Base-by-base conservation (phyloP, 495 filamentous ascomycete species). In the Geoglossum glabrum region DNA sequence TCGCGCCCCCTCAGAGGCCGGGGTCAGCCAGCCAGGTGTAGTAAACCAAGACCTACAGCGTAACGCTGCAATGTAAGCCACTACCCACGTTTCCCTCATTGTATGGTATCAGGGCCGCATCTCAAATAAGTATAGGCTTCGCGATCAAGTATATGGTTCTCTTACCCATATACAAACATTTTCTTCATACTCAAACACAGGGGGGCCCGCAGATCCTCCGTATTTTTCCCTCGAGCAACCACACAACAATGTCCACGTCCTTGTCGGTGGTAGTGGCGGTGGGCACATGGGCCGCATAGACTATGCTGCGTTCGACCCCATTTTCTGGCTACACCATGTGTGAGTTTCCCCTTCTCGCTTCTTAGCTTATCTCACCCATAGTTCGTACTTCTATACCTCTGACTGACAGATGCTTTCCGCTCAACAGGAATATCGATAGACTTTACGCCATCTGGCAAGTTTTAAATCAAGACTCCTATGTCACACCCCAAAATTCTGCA, bases 401-500 rank as follows among this genome's bases (percentile, higher is more conserved):
- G 5, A 17, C 43, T 47, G 47, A 59, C 47, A 49, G 45, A 27
- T 47, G 9, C 30, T 38, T 17, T 26, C 15, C 11, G n/a, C n/a
- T 19, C 54, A 72, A 77, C 57, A 66, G 72, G 38, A 82, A 79
- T 59, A 73, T 86, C 21, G 85, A 90, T 62, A 74, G 85, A 4
- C 67, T 79, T 46, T 80, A 82, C 60, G 76, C 84, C 8, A 77
- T 88, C 54, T 90, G 83, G 83, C 84, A 89, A 67, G 71, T 73
- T 0, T 61, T 85, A 11, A 73, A 86, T 59, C 82, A 80, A 3
- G 62, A 77, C 3, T 70, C 72, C 52, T 79, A 74, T 59, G 72
- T 86, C 2, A 65, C 69, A 10, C 72, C 80, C 8, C 65, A 74
- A 26, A 72, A 76, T 13, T 57, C 64, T 4, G 65, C 71, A 23